Conservation (phyloP, 2,329 filamentous ascomycete genomes). For the Scedosporium boydii region DNA sequence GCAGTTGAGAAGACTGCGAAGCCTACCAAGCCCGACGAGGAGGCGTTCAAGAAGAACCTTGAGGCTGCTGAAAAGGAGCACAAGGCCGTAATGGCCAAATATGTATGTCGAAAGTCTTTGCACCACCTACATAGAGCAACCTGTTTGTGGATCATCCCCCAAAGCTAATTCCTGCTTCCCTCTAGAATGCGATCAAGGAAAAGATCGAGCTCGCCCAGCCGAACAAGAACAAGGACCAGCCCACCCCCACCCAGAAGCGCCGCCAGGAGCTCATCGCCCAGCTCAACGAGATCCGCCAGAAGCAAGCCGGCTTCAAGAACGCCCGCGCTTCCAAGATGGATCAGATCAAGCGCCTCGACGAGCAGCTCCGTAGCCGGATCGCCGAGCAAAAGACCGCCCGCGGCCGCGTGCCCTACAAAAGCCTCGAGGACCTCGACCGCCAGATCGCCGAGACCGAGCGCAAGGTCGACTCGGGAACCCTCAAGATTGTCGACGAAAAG, state of each 20-base stretch:
- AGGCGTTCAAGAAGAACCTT: constrained; percentile 68
- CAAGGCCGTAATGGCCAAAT: constrained; percentile 58
- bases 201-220: constrained; percentile 80
- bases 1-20: constrained; percentile 26
- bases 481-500: constrained; percentile 97
- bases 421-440: constrained; percentile 73
- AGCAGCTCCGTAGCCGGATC: constrained; percentile 76
- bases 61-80: constrained; percentile 82
- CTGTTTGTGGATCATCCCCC: not conserved
- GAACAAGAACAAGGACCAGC: constrained; percentile 65
- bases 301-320: constrained; percentile 82
- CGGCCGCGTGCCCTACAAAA: constrained; percentile 76
- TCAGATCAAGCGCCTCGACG: constrained; percentile 85
- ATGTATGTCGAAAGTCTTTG: constrained; percentile 23
- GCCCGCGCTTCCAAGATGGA: constrained; percentile 70
- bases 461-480: constrained; percentile 77
- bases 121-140: not conserved
- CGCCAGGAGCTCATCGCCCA: constrained; percentile 78
- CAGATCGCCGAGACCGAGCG: constrained; percentile 74
- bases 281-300: constrained; percentile 72
- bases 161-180: not conserved
- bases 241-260: constrained; percentile 70
- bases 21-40: constrained; percentile 82
- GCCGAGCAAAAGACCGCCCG: constrained; percentile 80
- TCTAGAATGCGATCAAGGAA: constrained; percentile 75